These are phyloP conservation scores for Aspergillus niger DNA, from an alignment of 2,329 filamentous ascomycete genomes.

Conservation along the genomic window DNA sequence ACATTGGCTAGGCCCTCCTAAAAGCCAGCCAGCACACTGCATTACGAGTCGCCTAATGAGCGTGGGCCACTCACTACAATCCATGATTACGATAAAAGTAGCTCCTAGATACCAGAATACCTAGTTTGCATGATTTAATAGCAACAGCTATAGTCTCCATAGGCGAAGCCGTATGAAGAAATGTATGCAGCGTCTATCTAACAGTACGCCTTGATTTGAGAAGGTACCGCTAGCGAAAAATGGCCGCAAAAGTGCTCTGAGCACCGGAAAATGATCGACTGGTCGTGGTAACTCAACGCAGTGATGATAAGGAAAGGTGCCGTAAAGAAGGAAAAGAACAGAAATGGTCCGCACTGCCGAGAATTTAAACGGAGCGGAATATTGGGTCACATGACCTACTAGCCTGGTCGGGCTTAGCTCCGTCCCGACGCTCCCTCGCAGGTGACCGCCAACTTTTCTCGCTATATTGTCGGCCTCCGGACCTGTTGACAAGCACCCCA, in stretches of 20 bases:
- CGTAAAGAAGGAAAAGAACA: conserved; percentile 50
- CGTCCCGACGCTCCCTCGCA: conserved; percentile 8
- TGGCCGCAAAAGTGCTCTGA: conserved; percentile 77
- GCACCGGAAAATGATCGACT: conserved; percentile 92
- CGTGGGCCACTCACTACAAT: background rate
- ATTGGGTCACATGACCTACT: conserved; percentile 28
- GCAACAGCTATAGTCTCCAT: background rate
- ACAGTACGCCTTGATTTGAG: conserved; percentile 75
- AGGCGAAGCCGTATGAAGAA: conserved; percentile 4
- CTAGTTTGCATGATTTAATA: background rate
- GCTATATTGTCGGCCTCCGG: conserved; percentile 20
- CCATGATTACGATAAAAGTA: background rate
- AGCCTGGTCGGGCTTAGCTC: conserved; percentile 31
- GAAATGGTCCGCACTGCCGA: conserved; percentile 17
- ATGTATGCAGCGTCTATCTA: conserved; percentile 97
- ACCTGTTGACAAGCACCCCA: conserved; percentile 22
- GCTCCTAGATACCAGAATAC: background rate
- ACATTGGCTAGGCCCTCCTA: conserved; percentile 8
- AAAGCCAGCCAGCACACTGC: background rate
- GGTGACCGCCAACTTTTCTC: conserved; percentile 43
- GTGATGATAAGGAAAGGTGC: conserved; percentile 95
- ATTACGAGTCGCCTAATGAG: background rate
- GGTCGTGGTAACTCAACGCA: conserved; percentile 67
- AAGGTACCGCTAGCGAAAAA: conserved; percentile 99
- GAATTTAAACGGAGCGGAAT: conserved; percentile 28